Evolutionary conservation across 225 moss, liverwort and hornwort species (phyloP).

Genomic region (Marchantia paleacea): DNA sequence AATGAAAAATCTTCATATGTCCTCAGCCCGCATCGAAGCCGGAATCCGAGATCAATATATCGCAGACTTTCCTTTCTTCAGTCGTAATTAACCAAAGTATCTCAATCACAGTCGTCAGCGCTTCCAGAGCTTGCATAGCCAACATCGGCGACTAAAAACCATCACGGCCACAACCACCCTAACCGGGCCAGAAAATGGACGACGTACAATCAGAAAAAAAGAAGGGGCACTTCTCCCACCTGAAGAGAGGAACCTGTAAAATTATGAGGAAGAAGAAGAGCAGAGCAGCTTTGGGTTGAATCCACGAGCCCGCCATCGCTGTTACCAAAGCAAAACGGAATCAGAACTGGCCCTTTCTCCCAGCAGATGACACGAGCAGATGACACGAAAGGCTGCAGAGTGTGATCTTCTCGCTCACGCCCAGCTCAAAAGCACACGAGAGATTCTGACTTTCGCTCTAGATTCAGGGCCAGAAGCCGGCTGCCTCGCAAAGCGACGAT

Average conservation of each 20-base stretch:
- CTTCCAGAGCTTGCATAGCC: not conserved
- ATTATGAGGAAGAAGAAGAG: constrained; percentile 36
- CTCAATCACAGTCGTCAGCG: too few species aligned
- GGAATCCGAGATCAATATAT: not conserved
- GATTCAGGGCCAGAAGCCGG: not conserved
- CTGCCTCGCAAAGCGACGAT: not conserved
- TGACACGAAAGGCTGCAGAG: not conserved
- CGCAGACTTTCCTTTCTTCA: not conserved
- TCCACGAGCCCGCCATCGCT: constrained; percentile 35
- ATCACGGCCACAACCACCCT: too few species aligned
- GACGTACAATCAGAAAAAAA: not conserved
- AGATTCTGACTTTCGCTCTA: not conserved
- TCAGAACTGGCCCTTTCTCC: not conserved
- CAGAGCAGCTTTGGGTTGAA: constrained; percentile 33
- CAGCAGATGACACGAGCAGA: not conserved
- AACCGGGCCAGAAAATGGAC: not conserved
- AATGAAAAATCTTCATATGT: not conserved
- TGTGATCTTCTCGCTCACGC: not conserved
- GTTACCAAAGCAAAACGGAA: not conserved
- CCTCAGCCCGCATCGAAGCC: not conserved
- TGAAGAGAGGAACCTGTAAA: constrained; percentile 45
- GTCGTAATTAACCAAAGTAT: too few species aligned
- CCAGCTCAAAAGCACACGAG: not conserved
- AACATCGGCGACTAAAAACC: too few species aligned
- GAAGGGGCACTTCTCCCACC: constrained; percentile 8